Base-by-base conservation (phyloP, 495 filamentous ascomycete species). In the Xylaria longipes region DNA sequence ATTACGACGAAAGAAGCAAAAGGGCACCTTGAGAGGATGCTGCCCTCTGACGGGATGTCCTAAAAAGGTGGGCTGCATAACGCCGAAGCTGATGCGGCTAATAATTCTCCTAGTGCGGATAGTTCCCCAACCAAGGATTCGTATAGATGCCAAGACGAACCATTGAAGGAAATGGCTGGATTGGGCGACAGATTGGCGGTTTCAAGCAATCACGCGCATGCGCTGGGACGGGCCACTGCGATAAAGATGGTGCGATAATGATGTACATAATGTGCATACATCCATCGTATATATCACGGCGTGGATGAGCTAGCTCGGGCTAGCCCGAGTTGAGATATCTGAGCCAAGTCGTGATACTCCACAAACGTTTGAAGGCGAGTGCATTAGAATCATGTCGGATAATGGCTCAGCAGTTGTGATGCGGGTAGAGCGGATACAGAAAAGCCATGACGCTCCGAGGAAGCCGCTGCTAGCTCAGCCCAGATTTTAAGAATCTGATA, bases 101-200 rank as follows among this genome's bases (percentile, higher is more conserved):
- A 39, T 45, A 45, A 64, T 64, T 39, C 25, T 39, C 61, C 61
- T 45, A 46, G 61, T 39, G 61, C 27, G 45, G 29, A 37, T 67
- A 12, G 35, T 1, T 6, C n/a, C 58, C 37, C 11, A 41, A 29
- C 14, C 37, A 39, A 43, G 31, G 65, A 50, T 67, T 39, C 46
- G 7, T 67, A 48, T 33, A 54, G 48, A 41, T 29, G 65, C 65
- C 65, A 54, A 67, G 65, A 41, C 65, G 48, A 56, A 56, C 65
- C 65, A 67, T 56, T 17, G 22, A 35, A 41, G 22, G 17, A 17
- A 37, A 65, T 33, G 12, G 39, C 22, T 22, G 41, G 45, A 31
- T 43, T 27, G 39, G 15, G 45, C 27, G 27, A 66, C 31, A 31
- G 63, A 37, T 50, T 66, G 43, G 31, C 25, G 27, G 17, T 45